These are phyloP conservation scores for Aspergillus steynii DNA, from an alignment of 495 filamentous ascomycete genomes.

Conservation along the genomic window DNA sequence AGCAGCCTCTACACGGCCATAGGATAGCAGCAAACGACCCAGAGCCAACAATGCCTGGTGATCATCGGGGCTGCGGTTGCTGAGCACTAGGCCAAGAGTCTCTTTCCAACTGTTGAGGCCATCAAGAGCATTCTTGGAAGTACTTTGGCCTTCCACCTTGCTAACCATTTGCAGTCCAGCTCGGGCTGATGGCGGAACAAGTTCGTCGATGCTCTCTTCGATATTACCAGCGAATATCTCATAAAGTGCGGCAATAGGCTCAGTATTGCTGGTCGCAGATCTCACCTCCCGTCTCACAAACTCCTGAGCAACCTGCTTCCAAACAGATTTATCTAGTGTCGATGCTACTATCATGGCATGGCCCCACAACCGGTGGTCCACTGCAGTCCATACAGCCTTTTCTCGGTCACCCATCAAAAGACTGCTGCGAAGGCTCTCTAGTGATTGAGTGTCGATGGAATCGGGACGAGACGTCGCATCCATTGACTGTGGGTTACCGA, in stretches of 20 bases:
- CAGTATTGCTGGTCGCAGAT: conserved; percentile 68
- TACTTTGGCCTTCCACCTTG: conserved; percentile 58
- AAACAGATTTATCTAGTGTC: conserved; percentile 66
- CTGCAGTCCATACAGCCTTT: conserved; percentile 90
- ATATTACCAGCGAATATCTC: conserved; percentile 90
- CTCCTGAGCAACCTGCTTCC: conserved; percentile 91
- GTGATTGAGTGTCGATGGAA: conserved; percentile 61
- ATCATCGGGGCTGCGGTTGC: conserved; percentile 82
- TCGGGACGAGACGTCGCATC: conserved; percentile 51
- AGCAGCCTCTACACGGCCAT: conserved; percentile 86
- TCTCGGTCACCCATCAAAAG: conserved; percentile 82
- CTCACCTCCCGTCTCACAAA: conserved; percentile 93
- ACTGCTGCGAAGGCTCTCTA: conserved; percentile 68
- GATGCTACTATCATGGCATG: conserved; percentile 93
- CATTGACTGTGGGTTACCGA: conserved; percentile 30
- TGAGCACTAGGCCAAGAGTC: conserved; percentile 79
- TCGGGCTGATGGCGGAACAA: conserved; percentile 91
- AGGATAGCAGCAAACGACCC: conserved; percentile 79
- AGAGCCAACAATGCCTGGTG: conserved; percentile 73
- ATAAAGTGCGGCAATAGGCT: conserved; percentile 87
- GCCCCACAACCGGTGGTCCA: conserved; percentile 92
- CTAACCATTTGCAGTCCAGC: conserved; percentile 89
- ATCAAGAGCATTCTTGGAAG: conserved; percentile 71
- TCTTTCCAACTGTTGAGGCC: conserved; percentile 94
- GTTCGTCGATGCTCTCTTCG: conserved; percentile 92